Evolutionary conservation across 345 rosid genomes (phyloP), one percentile per base, ranked within the genome.

Genomic region (Raphanus raphanistrum): DNA sequence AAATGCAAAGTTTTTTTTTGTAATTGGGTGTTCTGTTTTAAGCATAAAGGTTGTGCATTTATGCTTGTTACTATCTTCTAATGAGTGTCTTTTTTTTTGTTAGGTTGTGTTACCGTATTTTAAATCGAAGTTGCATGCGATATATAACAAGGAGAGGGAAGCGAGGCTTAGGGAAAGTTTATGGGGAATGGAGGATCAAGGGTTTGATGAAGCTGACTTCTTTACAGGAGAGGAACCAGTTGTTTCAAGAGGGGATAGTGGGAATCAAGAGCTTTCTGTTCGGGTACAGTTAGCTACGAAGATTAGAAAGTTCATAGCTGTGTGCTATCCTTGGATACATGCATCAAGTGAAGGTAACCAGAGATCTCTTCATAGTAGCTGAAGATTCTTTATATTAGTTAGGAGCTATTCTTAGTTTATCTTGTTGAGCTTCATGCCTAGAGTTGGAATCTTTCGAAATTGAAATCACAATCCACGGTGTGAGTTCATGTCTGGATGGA

Each of bases 51-150:
- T 41, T 41, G 48, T 41, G 48, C 48, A 13, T 41, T 41, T 41
- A 41, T 10, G 48, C 13, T 10, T 41, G 48, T 4, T 41, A 48
- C 16, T 70, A 25, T 6, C 6, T 64, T 70, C 15, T 74, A 50
- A 69, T 38, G 1, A 58, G 31, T 71, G 55, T 16, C 68, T 66
- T 79, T 41, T 45, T 45, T 69, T 71, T 50, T 5, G 55, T n/a
- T 82, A 95, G 98, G 99, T 93, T 83, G 98, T 91, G 36, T 74
- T 93, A 85, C 99, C 99, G 13, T 95, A 95, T 88, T 84, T 91
- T 13, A 95, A 90, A 87, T 91, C 97, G 29, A 95, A 93, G 84
- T 80, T 95, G 85, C 88, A 90, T 81, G 89, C 99, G 3, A 72
- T 90, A 55, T 95, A 95, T 85, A 89, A 90, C 83, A 91, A 82